Conservation (phyloP, 1,139 yeast genomes). For the Suhomyces wounanorum region DNA sequence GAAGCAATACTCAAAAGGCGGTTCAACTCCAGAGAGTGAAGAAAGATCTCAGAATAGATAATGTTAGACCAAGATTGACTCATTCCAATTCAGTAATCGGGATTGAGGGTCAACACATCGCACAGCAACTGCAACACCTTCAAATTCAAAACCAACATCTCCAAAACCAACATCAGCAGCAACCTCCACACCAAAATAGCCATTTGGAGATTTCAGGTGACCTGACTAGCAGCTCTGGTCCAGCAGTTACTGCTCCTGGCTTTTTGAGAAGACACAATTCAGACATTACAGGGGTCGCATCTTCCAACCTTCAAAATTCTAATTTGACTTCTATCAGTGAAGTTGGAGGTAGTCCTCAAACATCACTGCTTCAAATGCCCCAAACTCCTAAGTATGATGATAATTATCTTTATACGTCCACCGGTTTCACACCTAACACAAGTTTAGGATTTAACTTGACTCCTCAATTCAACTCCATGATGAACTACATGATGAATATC, state of each 20-base stretch:
- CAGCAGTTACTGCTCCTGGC: constrained; percentile 11
- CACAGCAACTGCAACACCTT: background rate
- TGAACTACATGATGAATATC: constrained; percentile 42
- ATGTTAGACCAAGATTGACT: constrained; percentile 24
- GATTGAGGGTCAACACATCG: constrained; percentile 25
- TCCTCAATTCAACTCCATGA: constrained; percentile 47
- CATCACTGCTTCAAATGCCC: constrained; percentile 21
- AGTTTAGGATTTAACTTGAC: constrained; percentile 37
- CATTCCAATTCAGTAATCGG: constrained; percentile 38
- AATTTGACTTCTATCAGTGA: constrained; percentile 22
- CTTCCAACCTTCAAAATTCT: constrained; percentile 14
- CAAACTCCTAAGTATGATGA: constrained; percentile 43
- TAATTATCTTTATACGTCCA: constrained; percentile 29
- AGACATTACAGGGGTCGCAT: constrained; percentile 27
- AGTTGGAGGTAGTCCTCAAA: constrained; percentile 9
- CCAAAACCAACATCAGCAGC: background rate
- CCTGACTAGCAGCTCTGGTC: background rate
- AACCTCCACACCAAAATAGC: background rate
- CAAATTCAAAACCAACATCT: background rate
- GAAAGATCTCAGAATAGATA: constrained; percentile 1
- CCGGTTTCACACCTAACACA: constrained; percentile 38
- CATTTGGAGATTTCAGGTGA: background rate
- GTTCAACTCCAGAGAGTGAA: background rate
- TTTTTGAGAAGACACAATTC: constrained; percentile 35
- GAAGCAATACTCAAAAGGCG: background rate